These are phyloP conservation scores for Nothophoma quercina DNA, from an alignment of 2,329 filamentous ascomycete genomes.

Conservation along the genomic window DNA sequence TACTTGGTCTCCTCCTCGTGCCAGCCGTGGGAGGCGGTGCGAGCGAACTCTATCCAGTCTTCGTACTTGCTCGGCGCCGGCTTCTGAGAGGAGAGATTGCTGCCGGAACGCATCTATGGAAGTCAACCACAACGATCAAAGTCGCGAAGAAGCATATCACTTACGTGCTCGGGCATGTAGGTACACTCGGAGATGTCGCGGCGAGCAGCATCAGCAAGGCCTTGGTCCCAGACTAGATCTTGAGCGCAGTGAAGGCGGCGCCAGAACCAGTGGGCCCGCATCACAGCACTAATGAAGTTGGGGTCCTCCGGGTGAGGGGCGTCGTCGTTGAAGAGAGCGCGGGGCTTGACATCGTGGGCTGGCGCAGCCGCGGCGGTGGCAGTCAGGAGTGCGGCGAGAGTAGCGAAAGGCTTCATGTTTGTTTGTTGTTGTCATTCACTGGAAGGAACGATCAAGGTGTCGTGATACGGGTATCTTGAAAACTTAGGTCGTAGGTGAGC, in stretches of 20 bases:
- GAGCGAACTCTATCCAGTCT: slow-evolving; percentile 41
- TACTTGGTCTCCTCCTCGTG: slow-evolving; percentile 48
- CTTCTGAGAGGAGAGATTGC: slow-evolving; percentile 42
- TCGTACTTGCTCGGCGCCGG: slow-evolving; percentile 33
- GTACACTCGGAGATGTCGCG: slow-evolving; percentile 37
- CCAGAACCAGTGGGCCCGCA: slow-evolving; percentile 49
- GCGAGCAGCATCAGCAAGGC: slow-evolving; percentile 36
- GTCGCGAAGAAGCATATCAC: neutral
- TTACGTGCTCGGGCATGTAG: slow-evolving; percentile 37
- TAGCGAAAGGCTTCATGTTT: slow-evolving; percentile 41
- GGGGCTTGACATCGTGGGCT: slow-evolving; percentile 20
- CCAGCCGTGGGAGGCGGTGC: slow-evolving; percentile 43
- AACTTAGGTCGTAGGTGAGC: slow-evolving; percentile 13
- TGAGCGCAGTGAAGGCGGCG: slow-evolving; percentile 47
- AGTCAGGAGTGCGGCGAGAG: slow-evolving; percentile 29
- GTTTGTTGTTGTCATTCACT: slow-evolving; percentile 10
- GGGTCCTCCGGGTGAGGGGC: slow-evolving; percentile 38
- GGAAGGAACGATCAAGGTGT: slow-evolving; percentile 18
- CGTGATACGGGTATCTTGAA: slow-evolving; percentile 24
- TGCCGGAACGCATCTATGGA: slow-evolving; percentile 38
- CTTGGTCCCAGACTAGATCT: slow-evolving; percentile 42
- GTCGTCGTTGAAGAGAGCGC: slow-evolving; percentile 26
- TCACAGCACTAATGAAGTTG: slow-evolving; percentile 42
- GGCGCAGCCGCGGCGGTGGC: slow-evolving; percentile 35
- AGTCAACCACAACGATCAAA: slow-evolving; percentile 14